A percentile compares a stretch with the other conserved stretches of the same genome.
Conservation (phyloP, 768 basidiomycete genomes). For the Porphyrellus cyaneotinctus region DNA sequence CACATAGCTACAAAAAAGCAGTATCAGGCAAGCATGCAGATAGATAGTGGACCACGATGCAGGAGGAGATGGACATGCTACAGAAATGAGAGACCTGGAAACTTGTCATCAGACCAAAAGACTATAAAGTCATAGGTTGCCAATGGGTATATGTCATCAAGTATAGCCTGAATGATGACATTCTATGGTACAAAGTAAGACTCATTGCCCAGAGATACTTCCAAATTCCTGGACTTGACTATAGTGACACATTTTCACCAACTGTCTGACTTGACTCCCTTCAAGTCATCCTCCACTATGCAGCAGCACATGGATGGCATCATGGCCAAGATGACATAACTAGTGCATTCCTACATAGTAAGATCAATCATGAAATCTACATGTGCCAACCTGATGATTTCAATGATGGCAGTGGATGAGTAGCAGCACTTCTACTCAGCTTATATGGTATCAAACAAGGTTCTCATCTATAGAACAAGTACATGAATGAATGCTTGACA, state of each 20-base stretch:
- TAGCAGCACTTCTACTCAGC: constrained; percentile 17
- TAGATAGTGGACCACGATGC: no score
- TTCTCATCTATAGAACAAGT: no score
- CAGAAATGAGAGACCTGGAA: constrained; percentile 5
- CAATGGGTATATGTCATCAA: background rate
- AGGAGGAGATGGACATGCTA: constrained; percentile 6
- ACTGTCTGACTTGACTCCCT: constrained; percentile 24
- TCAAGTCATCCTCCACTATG: no score
- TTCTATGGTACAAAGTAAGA: background rate
- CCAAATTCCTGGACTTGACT: no score
- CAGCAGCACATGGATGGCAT: no score
- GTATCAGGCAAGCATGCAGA: background rate
- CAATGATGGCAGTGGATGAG: constrained; percentile 23
- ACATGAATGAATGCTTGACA: no score
- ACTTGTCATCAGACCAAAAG: background rate
- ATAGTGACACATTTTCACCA: no score
- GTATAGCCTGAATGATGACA: background rate
- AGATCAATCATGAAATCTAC: no score
- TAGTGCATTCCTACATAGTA: no score
- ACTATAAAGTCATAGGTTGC: no score
- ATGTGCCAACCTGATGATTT: constrained; percentile 35
- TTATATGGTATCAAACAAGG: constrained; percentile 24
- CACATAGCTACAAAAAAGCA: background rate
- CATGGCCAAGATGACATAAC: no score
- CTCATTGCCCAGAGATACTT: no score